These are phyloP conservation scores for Pestalotiopsis sp. DNA, from an alignment of 2,329 filamentous ascomycete species.

Conservation along the genomic window DNA sequence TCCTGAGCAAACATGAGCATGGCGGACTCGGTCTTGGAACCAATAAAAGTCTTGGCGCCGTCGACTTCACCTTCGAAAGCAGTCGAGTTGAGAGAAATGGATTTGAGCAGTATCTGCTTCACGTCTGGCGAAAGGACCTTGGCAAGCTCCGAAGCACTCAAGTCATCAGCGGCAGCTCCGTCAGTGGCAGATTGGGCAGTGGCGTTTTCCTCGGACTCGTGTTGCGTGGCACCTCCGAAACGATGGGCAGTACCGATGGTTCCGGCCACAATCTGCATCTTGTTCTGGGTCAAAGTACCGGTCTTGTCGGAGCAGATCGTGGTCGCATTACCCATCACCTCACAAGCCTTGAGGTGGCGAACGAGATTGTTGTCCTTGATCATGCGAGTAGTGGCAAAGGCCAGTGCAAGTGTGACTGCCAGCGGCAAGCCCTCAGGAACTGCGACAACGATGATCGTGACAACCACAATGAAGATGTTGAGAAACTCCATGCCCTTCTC, in stretches of 20 bases:
- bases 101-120: conserved; percentile 59
- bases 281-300: conserved; percentile 68
- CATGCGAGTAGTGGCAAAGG: conserved; percentile 79
- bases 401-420: conserved; percentile 76
- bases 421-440: conserved; percentile 78
- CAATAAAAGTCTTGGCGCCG: conserved; percentile 68
- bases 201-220: conserved; percentile 20
- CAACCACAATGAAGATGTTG: conserved; percentile 76
- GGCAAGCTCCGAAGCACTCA: conserved; percentile 49
- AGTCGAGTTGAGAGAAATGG: conserved; percentile 69
- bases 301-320: conserved; percentile 72
- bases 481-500: conserved; percentile 79
- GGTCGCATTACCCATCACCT: conserved; percentile 81
- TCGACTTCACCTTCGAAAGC: conserved; percentile 77
- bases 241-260: conserved; percentile 58
- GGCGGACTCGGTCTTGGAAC: conserved; percentile 78
- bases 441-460: conserved; percentile 79
- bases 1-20: conserved; percentile 70
- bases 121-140: conserved; percentile 47
- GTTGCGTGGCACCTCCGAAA: conserved; percentile 47
- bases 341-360: conserved; percentile 75
- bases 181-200: conserved; percentile 15
- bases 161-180: conserved; percentile 28
- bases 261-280: conserved; percentile 68
- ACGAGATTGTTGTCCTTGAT: conserved; percentile 78